Evolutionary conservation across 2,329 filamentous ascomycete species (phyloP).

Genomic region (Fusarium setosum): DNA sequence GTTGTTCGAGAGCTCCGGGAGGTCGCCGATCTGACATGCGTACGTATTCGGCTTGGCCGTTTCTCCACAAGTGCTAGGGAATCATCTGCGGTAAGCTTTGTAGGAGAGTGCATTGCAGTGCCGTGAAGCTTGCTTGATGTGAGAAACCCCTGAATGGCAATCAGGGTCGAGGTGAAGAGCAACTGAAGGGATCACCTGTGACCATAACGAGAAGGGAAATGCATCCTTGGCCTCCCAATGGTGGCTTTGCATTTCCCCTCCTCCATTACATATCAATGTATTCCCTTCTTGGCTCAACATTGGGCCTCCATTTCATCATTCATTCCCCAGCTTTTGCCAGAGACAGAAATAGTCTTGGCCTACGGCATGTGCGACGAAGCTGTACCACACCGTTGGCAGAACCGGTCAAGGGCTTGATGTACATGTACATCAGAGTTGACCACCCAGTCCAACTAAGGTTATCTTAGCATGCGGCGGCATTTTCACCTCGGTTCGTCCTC

Average conservation of each 20-base stretch:
- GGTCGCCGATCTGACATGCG: neutral
- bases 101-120: conserved; percentile 6
- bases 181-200: neutral
- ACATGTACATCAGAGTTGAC: conserved; percentile 14
- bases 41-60: conserved; percentile 18
- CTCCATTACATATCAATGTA: neutral
- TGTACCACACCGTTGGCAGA: conserved; percentile 4
- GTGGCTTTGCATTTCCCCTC: conserved; percentile 1
- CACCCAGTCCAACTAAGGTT: conserved; percentile 29
- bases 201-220: neutral
- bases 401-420: neutral
- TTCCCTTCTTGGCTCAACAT: neutral
- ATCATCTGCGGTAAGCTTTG: too few species aligned
- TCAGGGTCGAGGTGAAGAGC: neutral
- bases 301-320: conserved; percentile 15
- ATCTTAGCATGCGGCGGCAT: conserved; percentile 32
- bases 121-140: conserved; percentile 15
- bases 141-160: neutral
- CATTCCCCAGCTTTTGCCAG: conserved; percentile 16
- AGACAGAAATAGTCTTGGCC: conserved; percentile 5
- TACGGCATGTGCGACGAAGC: conserved; percentile 17
- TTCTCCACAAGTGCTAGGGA: conserved; percentile 7
- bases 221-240: neutral
- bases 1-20: neutral
- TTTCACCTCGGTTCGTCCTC: conserved; percentile 23